Evolutionary conservation across 2,329 filamentous ascomycete species (phyloP), one percentile per base, ranked within the genome.

Genomic region (Aspergillus sergii): DNA sequence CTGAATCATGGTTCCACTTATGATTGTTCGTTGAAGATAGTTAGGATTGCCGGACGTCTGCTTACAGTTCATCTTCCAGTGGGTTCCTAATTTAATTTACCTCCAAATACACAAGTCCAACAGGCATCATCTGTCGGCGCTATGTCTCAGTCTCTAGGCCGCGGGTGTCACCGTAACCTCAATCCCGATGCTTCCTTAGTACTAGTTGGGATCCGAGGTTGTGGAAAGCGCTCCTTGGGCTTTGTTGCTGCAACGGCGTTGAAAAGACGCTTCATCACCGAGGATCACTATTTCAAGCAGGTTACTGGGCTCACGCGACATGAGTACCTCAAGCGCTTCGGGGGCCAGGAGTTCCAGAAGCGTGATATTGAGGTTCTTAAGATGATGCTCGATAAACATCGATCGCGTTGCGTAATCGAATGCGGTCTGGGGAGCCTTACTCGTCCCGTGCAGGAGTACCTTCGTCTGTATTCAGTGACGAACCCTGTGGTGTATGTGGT

Each of bases 321-420:
- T 60, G 79, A 80, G 58, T 81, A 77, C 53, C 71, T 81, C 41
- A 76, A 77, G 65, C 65, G 66, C 23, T 70, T 77, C 62, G 79
- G 79, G 34, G 77, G 75, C 62, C 78, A 79, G 59, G 75, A 79
- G 56, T 81, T 81, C 57, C 78, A 81, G 64, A 73, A 73, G 26
- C 76, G 75, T 16, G 78, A 80, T 60, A 76, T 81, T 32, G 78
- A 81, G 60, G 73, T 80, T 4, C 71, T 80, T 36, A 78, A 76
- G 65, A 69, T 68, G 64, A 81, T 81, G 79, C 74, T 81, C 12
- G 78, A 81, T 61, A 80, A 80, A n/a, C 77, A 81, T 59, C 73
- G 70, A 28, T 73, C 72, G 10, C 72, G 72, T 43, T 81, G 79
- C 56, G 77, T 81, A n/a, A 78, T 81, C 56, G 79, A 81, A 59